Percentiles rank a stretch among this genome's conserved stretches.
phyloP scores from a whole-genome alignment of 108 stramenopile genomes.

The Thalassiosira profunda region DNA sequence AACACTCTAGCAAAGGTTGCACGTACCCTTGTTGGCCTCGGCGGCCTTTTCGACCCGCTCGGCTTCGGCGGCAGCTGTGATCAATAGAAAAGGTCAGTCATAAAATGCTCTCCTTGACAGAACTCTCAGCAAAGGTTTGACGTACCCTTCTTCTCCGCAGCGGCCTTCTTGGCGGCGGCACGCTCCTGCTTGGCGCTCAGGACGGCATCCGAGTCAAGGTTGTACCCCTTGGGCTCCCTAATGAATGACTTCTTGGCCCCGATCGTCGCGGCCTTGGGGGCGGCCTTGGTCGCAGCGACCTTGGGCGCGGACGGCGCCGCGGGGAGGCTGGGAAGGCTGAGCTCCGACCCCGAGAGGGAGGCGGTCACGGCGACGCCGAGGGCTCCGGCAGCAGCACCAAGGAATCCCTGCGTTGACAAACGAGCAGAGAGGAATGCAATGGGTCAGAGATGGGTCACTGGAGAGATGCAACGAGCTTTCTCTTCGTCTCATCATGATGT shows the following conservation, averaged over 20 bases:
- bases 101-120: too few species aligned
- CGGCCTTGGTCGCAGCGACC: conserved; percentile 11
- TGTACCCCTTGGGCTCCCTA: conserved; percentile 48
- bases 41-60: too few species aligned
- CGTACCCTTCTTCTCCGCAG: too few species aligned
- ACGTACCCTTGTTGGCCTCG: too few species aligned
- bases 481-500: neutral
- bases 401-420: conserved; percentile 55
- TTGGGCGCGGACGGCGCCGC: conserved; percentile 20
- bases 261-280: conserved; percentile 38
- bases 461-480: too few species aligned
- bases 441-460: neutral
- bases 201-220: conserved; percentile 38
- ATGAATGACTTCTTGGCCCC: conserved; percentile 33
- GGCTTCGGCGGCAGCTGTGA: too few species aligned
- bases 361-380: conserved; percentile 64
- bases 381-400: conserved; percentile 70
- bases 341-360: conserved; percentile 51
- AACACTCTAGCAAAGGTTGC: too few species aligned
- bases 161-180: conserved; percentile 40
- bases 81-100: too few species aligned
- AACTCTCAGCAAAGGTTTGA: too few species aligned
- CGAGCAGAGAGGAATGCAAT: conserved; percentile 4
- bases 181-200: conserved; percentile 51
- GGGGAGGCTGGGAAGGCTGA: conserved; percentile 16